Base-by-base conservation (phyloP, 2,329 filamentous ascomycete genomes). In the Drechslera avenae region DNA sequence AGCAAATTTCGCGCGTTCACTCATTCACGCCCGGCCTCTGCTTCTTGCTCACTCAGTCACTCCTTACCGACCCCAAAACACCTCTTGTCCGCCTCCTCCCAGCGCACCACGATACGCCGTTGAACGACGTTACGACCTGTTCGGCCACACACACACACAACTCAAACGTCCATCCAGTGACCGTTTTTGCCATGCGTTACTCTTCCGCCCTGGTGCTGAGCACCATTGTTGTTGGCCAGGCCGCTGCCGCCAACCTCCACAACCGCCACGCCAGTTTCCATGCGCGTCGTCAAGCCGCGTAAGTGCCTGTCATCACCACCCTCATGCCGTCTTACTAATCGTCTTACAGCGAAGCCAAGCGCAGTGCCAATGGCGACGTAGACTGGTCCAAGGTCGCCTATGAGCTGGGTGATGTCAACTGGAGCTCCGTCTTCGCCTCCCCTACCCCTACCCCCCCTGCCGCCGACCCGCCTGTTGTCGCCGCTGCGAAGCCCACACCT, bases 211-310 rank as follows among this genome's bases (percentile, higher is more conserved):
- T 70, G 58, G 68, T 72, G 67, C 61, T 73, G 58, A 63, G 67
- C 71, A 68, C 71, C 61, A 58, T 73, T 52, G 70, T 64, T 47
- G 62, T 64, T 56, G 69, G 71, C 52, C 64, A 68, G 60, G 69
- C 68, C 48, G 66, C 68, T 34, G 71, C 71, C 46, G 58, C 52
- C 52, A 60, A 64, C 56, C 33, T 62, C 35, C 63, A 66, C 58
- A 62, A 66, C 63, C 64, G 68, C 36, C 71, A 73, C 50, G 66
- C 69, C 56, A 65, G 60, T 60, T 73, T 73, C 67, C 71, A 73
- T 52, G 64, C 63, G 34, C 67, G 69, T 35, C 69, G 69, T 49
- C 55, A 66, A 54, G 60, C 26, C 12, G 26, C 62, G 67, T 73
- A 46, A 62, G 68, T 67, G 26, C 31, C 37, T 23, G 9, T 19